phyloP scores from a whole-genome alignment of 1,284 basidiomycete genomes.

The Xerocomus nothofagi region DNA sequence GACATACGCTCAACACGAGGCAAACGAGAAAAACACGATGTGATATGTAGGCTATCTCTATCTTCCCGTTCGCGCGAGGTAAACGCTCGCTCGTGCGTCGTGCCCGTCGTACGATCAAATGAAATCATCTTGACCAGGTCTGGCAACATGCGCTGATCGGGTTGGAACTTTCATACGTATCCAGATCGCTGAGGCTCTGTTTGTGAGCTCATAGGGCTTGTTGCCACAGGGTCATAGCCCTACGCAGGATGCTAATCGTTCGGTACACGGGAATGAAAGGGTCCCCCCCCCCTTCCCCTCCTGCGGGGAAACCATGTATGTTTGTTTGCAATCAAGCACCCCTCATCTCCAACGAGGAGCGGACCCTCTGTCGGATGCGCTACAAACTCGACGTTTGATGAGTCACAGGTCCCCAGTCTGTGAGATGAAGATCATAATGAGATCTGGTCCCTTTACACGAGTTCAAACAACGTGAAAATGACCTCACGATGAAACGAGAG shows the following conservation, averaged over 20 bases:
- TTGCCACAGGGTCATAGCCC: constrained; percentile 16
- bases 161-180: not conserved
- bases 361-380: not conserved
- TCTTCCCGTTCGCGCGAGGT: not conserved
- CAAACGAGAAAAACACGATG: constrained; percentile 3
- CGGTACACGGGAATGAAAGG: constrained; percentile 20
- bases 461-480: constrained; percentile 19
- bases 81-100: constrained; percentile 1
- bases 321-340: not conserved
- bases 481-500: constrained; percentile 15
- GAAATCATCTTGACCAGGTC: constrained; percentile 3
- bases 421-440: constrained; percentile 8
- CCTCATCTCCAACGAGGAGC: constrained; percentile 2
- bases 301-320: constrained; percentile 17
- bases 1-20: constrained; percentile 19
- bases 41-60: constrained; percentile 13
- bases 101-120: constrained; percentile 9
- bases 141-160: constrained; percentile 8
- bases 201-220: constrained; percentile 13
- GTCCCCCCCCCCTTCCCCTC: no score
- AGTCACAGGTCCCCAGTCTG: constrained; percentile 14
- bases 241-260: constrained; percentile 8
- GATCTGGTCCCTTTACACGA: constrained; percentile 7
- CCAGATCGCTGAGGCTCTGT: constrained; percentile 11
- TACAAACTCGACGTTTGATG: constrained; percentile 6